Evolutionary conservation across 176 grass and related monocot species (phyloP), one percentile per base, ranked within the genome.

Genomic region (Chrysopogon serrulatus): DNA sequence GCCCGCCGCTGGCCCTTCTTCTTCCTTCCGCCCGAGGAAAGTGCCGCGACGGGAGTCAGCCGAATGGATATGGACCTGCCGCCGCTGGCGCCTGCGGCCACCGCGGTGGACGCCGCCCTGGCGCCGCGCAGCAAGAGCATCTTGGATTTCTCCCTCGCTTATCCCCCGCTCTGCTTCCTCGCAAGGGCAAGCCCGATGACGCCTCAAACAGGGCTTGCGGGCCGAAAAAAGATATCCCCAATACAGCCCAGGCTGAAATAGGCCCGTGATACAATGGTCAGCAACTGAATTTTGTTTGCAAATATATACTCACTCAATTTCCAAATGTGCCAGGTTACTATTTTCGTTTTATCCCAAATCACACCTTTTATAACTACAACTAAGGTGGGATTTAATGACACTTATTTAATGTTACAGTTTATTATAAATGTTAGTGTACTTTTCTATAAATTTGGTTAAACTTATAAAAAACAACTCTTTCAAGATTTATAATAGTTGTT

Each of bases 1-100:
- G 26, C 71, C 71, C 70, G 87, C 49, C 82, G 77, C 32, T 85
- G 82, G 42, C 83, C 88, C 34, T 90, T 90, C 35, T 19, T 90
- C 42, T 65, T 65, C 83, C 65, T 81, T 10, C 88, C 72, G 4
- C 88, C 83, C 32, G 82, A 89, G 24, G 87, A 81, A 53, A 86
- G 26, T 10, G 70, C 34, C 3, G 39, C 65, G 43, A 82, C 15
- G 27, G 78, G 15, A 65, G 43, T 27, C n/a, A 81, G 77, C 16
- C 79, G 33, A 1, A 66, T 15, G 83, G 71, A 34, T 19, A 40
- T 60, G 6, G 33, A 51, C 64, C 83, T 77, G 83, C 64, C 27
- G 51, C 21, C 62, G 82, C 26, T 82, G 23, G 41, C 41, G 18
- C 68, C n/a, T 9, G 26, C 28, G 24, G 41, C 56, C 70, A 48